These are phyloP conservation scores for Spergularia bocconei DNA, from an alignment of 148 eudicot genomes.

Conservation along the genomic window DNA sequence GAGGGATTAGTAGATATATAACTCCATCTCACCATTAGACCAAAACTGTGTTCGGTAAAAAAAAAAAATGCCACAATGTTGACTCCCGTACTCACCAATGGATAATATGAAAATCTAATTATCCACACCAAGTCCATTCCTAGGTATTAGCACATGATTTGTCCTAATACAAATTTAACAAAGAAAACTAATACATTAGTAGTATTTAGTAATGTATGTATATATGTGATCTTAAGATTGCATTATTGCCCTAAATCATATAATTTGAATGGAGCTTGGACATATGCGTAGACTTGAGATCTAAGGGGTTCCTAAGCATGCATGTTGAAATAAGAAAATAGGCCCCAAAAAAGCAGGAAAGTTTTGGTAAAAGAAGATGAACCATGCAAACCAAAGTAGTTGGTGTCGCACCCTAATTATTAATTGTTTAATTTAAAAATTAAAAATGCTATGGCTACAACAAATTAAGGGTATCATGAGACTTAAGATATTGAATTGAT, in stretches of 20 bases:
- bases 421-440: not conserved
- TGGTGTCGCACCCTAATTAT: constrained; percentile 24
- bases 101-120: not conserved
- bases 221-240: not conserved
- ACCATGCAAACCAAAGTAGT: constrained; percentile 40
- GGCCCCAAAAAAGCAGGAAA: constrained; percentile 23
- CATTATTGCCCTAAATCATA: constrained; percentile 13
- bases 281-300: constrained; percentile 15
- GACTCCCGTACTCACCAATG: not conserved
- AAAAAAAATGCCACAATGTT: no score
- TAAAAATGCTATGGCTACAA: not conserved
- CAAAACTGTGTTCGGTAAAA: no score
- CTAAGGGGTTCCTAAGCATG: constrained; percentile 1
- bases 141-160: not conserved
- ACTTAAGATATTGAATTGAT: constrained; percentile 12
- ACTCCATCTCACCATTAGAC: no score
- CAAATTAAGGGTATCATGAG: constrained; percentile 8
- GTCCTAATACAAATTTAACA: not conserved
- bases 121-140: no score
- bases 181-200: not conserved
- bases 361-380: constrained; percentile 49
- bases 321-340: constrained; percentile 21
- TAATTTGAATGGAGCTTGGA: constrained; percentile 2
- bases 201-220: no score
- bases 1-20: no score